Evolutionary conservation across 2,329 filamentous ascomycete species (phyloP), one percentile per base, ranked within the genome.

Genomic region (Fusarium brachygibbosum): DNA sequence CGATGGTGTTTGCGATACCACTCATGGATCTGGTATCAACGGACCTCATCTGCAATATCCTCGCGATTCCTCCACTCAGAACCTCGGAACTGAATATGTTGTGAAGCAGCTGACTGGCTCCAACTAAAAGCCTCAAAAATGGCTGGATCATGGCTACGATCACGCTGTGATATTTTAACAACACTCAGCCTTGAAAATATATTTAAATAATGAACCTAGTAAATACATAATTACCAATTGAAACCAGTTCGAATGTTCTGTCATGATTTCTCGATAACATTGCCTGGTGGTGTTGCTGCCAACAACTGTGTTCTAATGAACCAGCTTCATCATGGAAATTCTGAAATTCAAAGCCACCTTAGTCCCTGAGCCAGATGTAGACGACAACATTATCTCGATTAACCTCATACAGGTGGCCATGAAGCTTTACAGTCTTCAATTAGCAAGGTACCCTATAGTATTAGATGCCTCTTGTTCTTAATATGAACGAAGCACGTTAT

Each of bases 1-100:
- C 2, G 60, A 63, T 42, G 60, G 60, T 29, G 60, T 63, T 1
- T 63, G 60, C 6, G 60, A 63, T 12, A 63, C 60, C 11, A 63
- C 58, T 0, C 60, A 63, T 32, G 60, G 60, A 1, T n/a, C 5
- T 1, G 60, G 60, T 1, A 63, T 63, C 6, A 34, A 63, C 2
- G 60, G 58, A 10, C 58, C 59, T 8, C 60, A 63, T 14, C 60
- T 63, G 21, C 14, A 28, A 32, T 63, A 63, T 28, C 60, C 60
- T 2, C 11, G 3, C 5, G 60, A 63, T 17, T 7, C 60, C 1
- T 34, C 58, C 8, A 63, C 60, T 7, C 60, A 63, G 25, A 21
- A 63, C 1, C 60, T 63, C n/a, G 60, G 60, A 28, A 48, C 58
- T 3, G 28, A 14, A 12, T 63, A 56, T 37, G 58, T 63, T 28